phyloP scores from a whole-genome alignment of 805 yeast species.

The Blastobotrys attinorum region DNA sequence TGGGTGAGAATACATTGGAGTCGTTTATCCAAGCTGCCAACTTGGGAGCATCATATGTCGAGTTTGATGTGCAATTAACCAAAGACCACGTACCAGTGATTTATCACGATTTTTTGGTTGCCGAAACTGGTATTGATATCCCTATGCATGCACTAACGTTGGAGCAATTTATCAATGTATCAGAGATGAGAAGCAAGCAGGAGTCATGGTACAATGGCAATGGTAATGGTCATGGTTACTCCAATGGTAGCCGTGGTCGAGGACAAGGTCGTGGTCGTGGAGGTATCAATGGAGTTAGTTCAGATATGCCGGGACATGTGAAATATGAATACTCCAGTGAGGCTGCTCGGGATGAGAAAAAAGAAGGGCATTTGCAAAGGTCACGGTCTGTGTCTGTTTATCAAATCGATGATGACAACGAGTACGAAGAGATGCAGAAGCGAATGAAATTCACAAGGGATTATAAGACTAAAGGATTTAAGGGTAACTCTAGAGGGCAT shows the following conservation, averaged over 20 bases:
- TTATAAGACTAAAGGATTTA: slow-evolving; percentile 75
- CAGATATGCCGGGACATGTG: too few relatives aligned
- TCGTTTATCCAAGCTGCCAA: slow-evolving; percentile 95
- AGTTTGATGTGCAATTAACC: slow-evolving; percentile 92
- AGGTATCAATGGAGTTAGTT: not conserved
- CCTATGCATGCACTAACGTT: slow-evolving; percentile 90
- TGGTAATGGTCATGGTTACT: not conserved
- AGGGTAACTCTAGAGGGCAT: slow-evolving; percentile 86
- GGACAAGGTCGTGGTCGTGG: not conserved
- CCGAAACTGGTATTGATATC: slow-evolving; percentile 91
- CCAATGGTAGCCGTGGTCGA: not conserved
- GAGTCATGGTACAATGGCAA: slow-evolving; percentile 1
- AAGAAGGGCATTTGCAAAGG: slow-evolving; percentile 12
- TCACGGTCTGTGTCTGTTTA: slow-evolving; percentile 35
- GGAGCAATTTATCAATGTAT: slow-evolving; percentile 56
- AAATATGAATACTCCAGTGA: not conserved
- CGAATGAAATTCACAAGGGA: slow-evolving; percentile 85
- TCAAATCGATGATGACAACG: slow-evolving; percentile 23
- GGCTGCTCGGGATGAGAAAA: slow-evolving; percentile 1
- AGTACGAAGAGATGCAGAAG: slow-evolving; percentile 32
- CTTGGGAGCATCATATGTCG: slow-evolving; percentile 92
- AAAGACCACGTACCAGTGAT: slow-evolving; percentile 88
- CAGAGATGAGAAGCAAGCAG: too few relatives aligned
- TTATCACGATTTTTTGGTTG: slow-evolving; percentile 89
- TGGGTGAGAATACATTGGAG: slow-evolving; percentile 93